Percentiles rank a stretch among this genome's conserved stretches.
These are phyloP conservation scores for Claviceps humidiphila DNA, from an alignment of 2,329 filamentous ascomycete genomes.

Conservation along the genomic window DNA sequence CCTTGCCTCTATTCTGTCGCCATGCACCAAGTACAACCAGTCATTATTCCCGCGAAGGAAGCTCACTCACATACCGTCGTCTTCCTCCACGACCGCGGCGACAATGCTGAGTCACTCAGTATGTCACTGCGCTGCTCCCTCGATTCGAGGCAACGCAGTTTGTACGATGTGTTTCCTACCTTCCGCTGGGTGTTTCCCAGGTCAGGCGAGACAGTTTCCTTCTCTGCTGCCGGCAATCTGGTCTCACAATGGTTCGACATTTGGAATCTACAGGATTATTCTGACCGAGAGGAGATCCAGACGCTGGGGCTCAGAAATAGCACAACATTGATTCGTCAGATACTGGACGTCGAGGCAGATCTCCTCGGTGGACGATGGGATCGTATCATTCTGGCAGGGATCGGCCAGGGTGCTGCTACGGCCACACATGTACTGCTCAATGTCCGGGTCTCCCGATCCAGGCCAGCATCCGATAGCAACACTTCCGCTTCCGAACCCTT, in stretches of 20 bases:
- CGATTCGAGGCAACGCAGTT: conserved; percentile 19
- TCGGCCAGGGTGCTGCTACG: conserved; percentile 33
- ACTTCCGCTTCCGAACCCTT: not conserved
- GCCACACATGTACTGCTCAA: conserved; percentile 24
- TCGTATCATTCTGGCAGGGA: conserved; percentile 29
- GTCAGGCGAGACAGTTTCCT: conserved; percentile 20
- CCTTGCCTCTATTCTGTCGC: not conserved
- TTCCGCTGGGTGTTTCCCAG: conserved; percentile 38
- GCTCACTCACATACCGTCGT: conserved; percentile 28
- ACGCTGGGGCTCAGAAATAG: conserved; percentile 25
- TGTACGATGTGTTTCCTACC: conserved; percentile 27
- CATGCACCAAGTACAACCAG: not conserved
- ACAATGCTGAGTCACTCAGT: conserved; percentile 21
- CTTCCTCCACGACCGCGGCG: conserved; percentile 33
- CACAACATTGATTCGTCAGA: conserved; percentile 17
- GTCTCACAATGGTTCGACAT: conserved; percentile 39
- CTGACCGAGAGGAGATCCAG: conserved; percentile 30
- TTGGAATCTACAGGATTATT: conserved; percentile 26
- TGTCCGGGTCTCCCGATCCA: conserved; percentile 13
- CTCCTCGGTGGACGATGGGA: conserved; percentile 23
- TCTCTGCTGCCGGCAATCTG: conserved; percentile 10
- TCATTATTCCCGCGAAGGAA: not conserved
- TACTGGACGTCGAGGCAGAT: conserved; percentile 23
- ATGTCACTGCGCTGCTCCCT: conserved; percentile 16
- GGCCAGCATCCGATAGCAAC: not conserved